Evolutionary conservation across 208 protist species (phyloP).

Genomic region (Borovskyia barvae): DNA sequence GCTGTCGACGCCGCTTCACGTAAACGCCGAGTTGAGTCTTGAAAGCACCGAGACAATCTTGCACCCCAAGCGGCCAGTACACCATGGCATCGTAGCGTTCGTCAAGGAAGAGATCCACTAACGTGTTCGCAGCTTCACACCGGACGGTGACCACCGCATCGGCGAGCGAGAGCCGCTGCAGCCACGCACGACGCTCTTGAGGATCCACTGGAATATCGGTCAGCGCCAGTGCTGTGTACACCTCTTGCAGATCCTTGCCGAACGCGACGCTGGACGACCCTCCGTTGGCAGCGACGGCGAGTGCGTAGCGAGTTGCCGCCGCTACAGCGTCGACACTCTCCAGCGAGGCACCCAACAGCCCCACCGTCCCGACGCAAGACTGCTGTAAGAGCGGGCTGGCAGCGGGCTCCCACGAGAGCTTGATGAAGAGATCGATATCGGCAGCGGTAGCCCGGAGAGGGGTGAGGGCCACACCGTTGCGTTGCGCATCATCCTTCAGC

Average conservation of each 20-base stretch:
- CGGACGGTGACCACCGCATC: constrained; percentile 53
- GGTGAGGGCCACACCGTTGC: constrained; percentile 20
- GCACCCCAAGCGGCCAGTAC: constrained; percentile 65
- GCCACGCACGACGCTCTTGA: constrained; percentile 32
- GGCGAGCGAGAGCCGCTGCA: constrained; percentile 31
- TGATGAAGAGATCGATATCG: constrained; percentile 66
- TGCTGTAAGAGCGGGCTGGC: constrained; percentile 45
- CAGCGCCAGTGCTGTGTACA: constrained; percentile 4
- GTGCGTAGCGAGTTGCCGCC: constrained; percentile 47
- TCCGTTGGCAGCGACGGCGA: constrained; percentile 31
- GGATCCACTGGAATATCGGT: constrained; percentile 12
- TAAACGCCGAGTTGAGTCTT: constrained; percentile 37
- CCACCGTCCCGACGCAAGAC: constrained; percentile 48
- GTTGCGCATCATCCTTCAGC: background rate
- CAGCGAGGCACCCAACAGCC: constrained; percentile 44
- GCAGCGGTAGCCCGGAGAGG: constrained; percentile 28
- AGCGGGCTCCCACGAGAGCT: constrained; percentile 54
- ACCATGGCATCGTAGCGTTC: constrained; percentile 58
- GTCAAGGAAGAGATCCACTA: constrained; percentile 78
- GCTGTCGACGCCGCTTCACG: constrained; percentile 44
- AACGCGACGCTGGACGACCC: background rate
- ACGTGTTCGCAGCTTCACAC: constrained; percentile 75
- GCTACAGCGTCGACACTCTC: constrained; percentile 28
- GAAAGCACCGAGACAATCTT: constrained; percentile 36
- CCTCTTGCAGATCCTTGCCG: constrained; percentile 13